Conservation (phyloP, 2,329 filamentous ascomycete genomes). For the Penicillium sclerotiorum region DNA sequence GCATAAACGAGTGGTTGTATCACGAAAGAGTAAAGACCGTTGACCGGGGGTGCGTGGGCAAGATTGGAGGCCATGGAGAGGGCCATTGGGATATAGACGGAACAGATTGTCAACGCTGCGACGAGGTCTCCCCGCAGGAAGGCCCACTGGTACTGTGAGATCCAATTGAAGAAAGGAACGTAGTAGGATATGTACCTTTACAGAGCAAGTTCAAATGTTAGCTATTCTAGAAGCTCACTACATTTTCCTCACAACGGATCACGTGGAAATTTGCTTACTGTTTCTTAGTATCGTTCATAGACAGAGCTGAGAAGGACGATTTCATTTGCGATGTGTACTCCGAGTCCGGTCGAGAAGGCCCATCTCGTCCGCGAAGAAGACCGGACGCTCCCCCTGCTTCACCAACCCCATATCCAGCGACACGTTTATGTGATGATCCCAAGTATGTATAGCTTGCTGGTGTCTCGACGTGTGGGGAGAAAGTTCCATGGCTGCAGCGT, state of each 20-base stretch:
- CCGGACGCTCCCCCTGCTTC: conserved; percentile 19
- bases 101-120: conserved; percentile 92
- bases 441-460: conserved; percentile 53
- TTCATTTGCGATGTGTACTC: conserved; percentile 71
- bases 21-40: conserved; percentile 91
- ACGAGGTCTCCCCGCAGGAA: conserved; percentile 85
- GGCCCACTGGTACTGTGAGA: conserved; percentile 78
- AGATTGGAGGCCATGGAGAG: conserved; percentile 91
- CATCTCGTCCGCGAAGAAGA: conserved; percentile 41
- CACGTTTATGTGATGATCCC: conserved; percentile 30
- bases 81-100: conserved; percentile 97
- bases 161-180: conserved; percentile 87
- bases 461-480: conserved; percentile 67
- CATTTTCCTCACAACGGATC: neutral
- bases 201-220: conserved; percentile 9
- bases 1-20: conserved; percentile 92
- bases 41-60: conserved; percentile 87
- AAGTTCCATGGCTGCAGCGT: conserved; percentile 72
- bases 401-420: conserved; percentile 37
- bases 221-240: conserved; percentile 1
- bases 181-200: conserved; percentile 88
- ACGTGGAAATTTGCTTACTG: conserved; percentile 61
- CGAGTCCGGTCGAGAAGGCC: conserved; percentile 53
- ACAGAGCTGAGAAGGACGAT: conserved; percentile 70
- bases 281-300: conserved; percentile 69